These are phyloP conservation scores for Trichomonas vaginalis DNA, from an alignment of 208 protist species.

Conservation along the genomic window DNA sequence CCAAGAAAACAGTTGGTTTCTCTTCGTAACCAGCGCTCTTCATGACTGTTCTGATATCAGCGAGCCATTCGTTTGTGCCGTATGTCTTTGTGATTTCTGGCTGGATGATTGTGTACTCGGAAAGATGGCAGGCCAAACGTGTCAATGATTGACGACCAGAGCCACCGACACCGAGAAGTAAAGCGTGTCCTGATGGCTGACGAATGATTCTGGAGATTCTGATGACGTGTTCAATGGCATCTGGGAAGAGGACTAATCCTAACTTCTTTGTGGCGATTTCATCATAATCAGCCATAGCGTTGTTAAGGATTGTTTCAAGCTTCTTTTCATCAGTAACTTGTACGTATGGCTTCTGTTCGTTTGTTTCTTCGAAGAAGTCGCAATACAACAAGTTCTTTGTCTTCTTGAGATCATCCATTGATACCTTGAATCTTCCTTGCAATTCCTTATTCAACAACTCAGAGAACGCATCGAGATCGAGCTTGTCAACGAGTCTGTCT, in stretches of 20 bases:
- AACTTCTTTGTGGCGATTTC: constrained; percentile 55
- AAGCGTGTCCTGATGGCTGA: constrained; percentile 75
- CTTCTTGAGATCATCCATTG: constrained; percentile 49
- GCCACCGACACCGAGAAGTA: constrained; percentile 89
- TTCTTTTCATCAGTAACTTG: constrained; percentile 59
- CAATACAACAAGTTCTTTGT: constrained; percentile 56
- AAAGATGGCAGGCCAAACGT: constrained; percentile 70
- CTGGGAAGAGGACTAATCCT: constrained; percentile 82
- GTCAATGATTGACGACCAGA: constrained; percentile 81
- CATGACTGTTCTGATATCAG: constrained; percentile 78
- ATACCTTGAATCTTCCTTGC: constrained; percentile 39
- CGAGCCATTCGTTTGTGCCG: constrained; percentile 72
- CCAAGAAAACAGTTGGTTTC: constrained; percentile 80
- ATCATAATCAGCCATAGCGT: constrained; percentile 76
- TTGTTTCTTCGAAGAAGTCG: constrained; percentile 60
- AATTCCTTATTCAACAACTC: constrained; percentile 44
- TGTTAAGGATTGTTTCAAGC: constrained; percentile 58
- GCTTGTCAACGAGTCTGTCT: constrained; percentile 42
- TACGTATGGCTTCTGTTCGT: constrained; percentile 58
- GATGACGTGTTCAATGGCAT: constrained; percentile 81
- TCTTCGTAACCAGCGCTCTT: constrained; percentile 66
- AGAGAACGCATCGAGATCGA: constrained; percentile 43
- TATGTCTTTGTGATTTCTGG: constrained; percentile 86
- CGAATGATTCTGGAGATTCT: constrained; percentile 76
- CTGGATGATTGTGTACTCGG: constrained; percentile 74